Conservation (phyloP, 2,329 filamentous ascomycete species). For the Clonostachys rosea region DNA sequence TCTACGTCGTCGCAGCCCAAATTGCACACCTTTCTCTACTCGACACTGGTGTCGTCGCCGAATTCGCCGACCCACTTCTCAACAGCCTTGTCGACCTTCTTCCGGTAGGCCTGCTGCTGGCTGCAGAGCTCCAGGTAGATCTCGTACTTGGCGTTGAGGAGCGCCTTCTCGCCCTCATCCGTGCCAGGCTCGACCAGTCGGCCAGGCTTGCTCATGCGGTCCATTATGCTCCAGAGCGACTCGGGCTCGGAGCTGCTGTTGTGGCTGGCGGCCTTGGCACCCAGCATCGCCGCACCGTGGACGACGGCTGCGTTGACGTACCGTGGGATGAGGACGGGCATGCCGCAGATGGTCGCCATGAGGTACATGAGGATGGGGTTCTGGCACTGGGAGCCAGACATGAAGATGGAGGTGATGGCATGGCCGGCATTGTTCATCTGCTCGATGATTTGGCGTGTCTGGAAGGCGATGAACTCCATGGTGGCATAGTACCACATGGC, state of each 20-base stretch:
- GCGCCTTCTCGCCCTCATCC: conserved; percentile 76
- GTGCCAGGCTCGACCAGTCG: conserved; percentile 73
- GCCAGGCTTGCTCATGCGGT: conserved; percentile 92
- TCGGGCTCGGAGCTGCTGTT: conserved; percentile 75
- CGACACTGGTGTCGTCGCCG: conserved; percentile 10
- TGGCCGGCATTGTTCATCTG: conserved; percentile 91
- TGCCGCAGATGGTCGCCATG: conserved; percentile 82
- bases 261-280: conserved; percentile 90
- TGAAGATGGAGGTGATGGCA: conserved; percentile 88
- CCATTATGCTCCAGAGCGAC: conserved; percentile 94
- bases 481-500: conserved; percentile 92
- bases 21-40: not conserved
- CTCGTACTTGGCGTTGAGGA: conserved; percentile 86
- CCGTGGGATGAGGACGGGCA: conserved; percentile 88
- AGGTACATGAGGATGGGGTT: conserved; percentile 90
- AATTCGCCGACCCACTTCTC: conserved; percentile 25
- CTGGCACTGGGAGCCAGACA: conserved; percentile 97
- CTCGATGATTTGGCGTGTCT: conserved; percentile 92
- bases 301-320: conserved; percentile 96
- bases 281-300: conserved; percentile 97
- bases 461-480: conserved; percentile 96
- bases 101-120: conserved; percentile 78
- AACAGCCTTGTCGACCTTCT: conserved; percentile 64
- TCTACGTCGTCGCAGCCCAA: not conserved
- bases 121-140: conserved; percentile 93